These are phyloP conservation scores for Gonium pectorale DNA, from an alignment of 139 green algal genomes.

Conservation along the genomic window DNA sequence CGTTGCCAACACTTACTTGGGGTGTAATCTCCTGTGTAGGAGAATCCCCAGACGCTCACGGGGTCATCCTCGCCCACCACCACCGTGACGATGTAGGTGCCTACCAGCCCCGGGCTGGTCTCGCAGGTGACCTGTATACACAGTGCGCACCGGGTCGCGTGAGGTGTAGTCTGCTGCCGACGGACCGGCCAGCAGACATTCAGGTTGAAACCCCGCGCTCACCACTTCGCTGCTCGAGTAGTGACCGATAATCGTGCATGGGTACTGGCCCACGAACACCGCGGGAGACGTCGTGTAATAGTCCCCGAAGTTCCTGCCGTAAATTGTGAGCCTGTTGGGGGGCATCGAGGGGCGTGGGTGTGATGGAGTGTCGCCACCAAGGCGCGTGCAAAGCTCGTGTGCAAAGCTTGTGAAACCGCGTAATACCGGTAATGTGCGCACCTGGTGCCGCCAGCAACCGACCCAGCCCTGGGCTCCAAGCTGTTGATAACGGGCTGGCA, in stretches of 20 bases:
- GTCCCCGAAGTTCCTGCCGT: constrained; percentile 39
- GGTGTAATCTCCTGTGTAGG: constrained; percentile 2
- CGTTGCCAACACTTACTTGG: constrained; percentile 47
- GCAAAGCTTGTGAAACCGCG: neutral
- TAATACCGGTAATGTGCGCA: neutral
- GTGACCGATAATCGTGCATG: constrained; percentile 45
- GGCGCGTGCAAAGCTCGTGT: neutral
- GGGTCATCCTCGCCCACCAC: constrained; percentile 17
- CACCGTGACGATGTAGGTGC: constrained; percentile 21
- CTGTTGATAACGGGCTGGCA: neutral
- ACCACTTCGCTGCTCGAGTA: constrained; percentile 33
- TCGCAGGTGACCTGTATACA: constrained; percentile 50
- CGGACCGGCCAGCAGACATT: no score
- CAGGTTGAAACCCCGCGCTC: neutral
- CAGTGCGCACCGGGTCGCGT: no score
- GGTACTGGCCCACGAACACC: constrained; percentile 39
- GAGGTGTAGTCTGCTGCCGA: no score
- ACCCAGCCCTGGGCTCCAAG: neutral
- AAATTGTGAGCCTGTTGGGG: constrained; percentile 32
- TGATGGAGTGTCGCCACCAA: no score
- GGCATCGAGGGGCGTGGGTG: no score
- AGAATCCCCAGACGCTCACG: constrained; percentile 1
- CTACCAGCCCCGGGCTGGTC: neutral
- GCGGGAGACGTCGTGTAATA: neutral
- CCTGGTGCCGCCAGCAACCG: constrained; percentile 3